phyloP scores from a whole-genome alignment of 2,329 filamentous ascomycete genomes.

The Aureobasidium lini region DNA sequence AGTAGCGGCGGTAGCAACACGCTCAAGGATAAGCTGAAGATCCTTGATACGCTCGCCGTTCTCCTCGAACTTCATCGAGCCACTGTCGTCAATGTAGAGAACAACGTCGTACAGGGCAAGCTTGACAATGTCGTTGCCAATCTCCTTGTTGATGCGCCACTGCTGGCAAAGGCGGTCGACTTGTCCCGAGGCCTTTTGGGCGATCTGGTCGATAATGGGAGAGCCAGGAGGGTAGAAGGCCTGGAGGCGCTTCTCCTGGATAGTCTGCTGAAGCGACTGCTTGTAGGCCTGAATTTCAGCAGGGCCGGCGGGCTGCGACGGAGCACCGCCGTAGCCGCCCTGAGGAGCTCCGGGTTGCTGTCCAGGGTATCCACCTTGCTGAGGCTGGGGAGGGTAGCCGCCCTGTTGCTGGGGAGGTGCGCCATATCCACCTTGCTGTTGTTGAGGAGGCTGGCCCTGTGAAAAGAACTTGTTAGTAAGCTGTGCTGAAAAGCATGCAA shows the following conservation, averaged over 20 bases:
- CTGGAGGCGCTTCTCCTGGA: constrained; percentile 55
- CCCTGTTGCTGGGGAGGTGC: constrained; percentile 23
- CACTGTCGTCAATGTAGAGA: constrained; percentile 61
- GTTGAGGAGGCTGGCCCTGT: constrained; percentile 23
- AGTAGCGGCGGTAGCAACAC: constrained; percentile 56
- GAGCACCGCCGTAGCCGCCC: constrained; percentile 22
- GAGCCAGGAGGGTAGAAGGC: constrained; percentile 51
- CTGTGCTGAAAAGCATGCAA: not conserved
- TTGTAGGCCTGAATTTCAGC: constrained; percentile 49
- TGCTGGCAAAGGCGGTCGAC: constrained; percentile 49
- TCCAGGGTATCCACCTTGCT: constrained; percentile 28
- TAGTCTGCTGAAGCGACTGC: constrained; percentile 46
- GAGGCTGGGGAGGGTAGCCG: constrained; percentile 21
- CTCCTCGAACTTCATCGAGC: constrained; percentile 63
- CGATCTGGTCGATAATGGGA: constrained; percentile 44
- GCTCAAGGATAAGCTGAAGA: constrained; percentile 55
- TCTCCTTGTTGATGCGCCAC: constrained; percentile 52
- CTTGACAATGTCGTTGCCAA: constrained; percentile 57
- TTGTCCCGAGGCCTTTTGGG: constrained; percentile 41
- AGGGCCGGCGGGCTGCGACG: constrained; percentile 36
- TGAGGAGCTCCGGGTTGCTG: constrained; percentile 23
- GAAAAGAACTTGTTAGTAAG: not conserved
- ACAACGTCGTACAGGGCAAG: constrained; percentile 56
- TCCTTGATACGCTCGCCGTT: constrained; percentile 60
- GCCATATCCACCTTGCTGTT: constrained; percentile 16